Evolutionary conservation across 352 stramenopile species (phyloP).

Genomic region (Pilasporangium apinafurcum): DNA sequence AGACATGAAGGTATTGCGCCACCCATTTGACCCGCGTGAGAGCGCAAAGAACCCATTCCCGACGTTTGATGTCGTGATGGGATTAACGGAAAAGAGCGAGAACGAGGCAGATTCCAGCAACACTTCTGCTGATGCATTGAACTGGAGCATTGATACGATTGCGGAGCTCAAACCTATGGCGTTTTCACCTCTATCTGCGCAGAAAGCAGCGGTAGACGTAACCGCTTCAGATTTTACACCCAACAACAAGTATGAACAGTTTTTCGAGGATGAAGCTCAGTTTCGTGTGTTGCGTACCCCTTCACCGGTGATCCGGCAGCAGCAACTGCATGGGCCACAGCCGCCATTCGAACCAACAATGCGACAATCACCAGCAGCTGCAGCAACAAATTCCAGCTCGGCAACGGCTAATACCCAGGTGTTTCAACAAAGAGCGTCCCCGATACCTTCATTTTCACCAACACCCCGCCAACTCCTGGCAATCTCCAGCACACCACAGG

Average conservation of each 20-base stretch:
- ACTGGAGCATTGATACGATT: conserved; percentile 67
- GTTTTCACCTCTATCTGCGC: conserved; percentile 42
- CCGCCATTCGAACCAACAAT: too few species aligned
- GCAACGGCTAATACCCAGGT: too few species aligned
- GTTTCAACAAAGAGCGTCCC: background rate
- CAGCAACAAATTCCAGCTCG: too few species aligned
- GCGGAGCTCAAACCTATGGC: conserved; percentile 43
- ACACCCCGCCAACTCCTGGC: background rate
- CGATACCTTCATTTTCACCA: background rate
- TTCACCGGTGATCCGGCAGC: conserved; percentile 11
- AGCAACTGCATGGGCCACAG: too few species aligned
- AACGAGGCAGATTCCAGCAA: background rate
- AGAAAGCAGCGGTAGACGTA: conserved; percentile 11
- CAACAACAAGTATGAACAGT: conserved; percentile 6
- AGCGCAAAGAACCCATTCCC: conserved; percentile 46
- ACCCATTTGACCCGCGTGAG: conserved; percentile 39
- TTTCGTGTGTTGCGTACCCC: conserved; percentile 42
- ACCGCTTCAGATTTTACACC: background rate
- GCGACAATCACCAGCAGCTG: too few species aligned
- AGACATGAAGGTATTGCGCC: background rate
- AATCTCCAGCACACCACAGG: background rate
- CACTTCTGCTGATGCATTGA: conserved; percentile 3
- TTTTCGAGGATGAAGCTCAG: conserved; percentile 50
- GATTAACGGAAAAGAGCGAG: conserved; percentile 3
- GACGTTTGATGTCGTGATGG: conserved; percentile 34